Evolutionary conservation across 352 stramenopile species (phyloP).

Genomic region (Phytophthora cryptogea): DNA sequence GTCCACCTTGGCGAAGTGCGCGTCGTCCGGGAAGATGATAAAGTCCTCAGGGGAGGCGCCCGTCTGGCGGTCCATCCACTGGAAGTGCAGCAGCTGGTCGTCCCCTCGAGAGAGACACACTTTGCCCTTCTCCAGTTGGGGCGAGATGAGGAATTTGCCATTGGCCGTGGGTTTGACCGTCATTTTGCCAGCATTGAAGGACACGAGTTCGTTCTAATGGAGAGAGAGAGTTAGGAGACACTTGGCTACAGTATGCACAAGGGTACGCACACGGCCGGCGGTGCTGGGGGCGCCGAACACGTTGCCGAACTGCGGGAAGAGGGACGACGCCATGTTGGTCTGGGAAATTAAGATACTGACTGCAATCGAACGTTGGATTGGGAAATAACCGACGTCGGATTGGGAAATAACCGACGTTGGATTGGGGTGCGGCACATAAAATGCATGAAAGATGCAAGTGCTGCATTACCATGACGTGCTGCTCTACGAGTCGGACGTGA

Average conservation of each 20-base stretch:
- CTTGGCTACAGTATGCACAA: not conserved
- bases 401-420: constrained; percentile 26
- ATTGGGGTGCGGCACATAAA: not conserved
- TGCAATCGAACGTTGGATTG: constrained; percentile 1
- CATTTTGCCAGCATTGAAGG: constrained; percentile 94
- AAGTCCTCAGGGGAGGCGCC: constrained; percentile 88
- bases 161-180: constrained; percentile 66
- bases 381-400: constrained; percentile 20
- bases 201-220: constrained; percentile 78
- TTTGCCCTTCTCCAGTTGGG: constrained; percentile 91
- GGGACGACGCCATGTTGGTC: constrained; percentile 55
- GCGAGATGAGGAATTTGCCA: constrained; percentile 89
- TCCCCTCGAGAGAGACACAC: constrained; percentile 85
- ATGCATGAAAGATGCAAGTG: constrained; percentile 33
- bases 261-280: constrained; percentile 50
- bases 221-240: not conserved
- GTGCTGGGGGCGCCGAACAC: constrained; percentile 70
- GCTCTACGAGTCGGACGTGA: constrained; percentile 81
- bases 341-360: constrained; percentile 21
- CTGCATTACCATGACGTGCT: constrained; percentile 84
- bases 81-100: constrained; percentile 92
- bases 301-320: constrained; percentile 85
- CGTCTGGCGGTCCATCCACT: constrained; percentile 92
- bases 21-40: constrained; percentile 93
- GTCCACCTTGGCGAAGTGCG: constrained; percentile 87